These are phyloP conservation scores for Calonectria ilicicola DNA, from an alignment of 2,329 filamentous ascomycete genomes.

Conservation along the genomic window DNA sequence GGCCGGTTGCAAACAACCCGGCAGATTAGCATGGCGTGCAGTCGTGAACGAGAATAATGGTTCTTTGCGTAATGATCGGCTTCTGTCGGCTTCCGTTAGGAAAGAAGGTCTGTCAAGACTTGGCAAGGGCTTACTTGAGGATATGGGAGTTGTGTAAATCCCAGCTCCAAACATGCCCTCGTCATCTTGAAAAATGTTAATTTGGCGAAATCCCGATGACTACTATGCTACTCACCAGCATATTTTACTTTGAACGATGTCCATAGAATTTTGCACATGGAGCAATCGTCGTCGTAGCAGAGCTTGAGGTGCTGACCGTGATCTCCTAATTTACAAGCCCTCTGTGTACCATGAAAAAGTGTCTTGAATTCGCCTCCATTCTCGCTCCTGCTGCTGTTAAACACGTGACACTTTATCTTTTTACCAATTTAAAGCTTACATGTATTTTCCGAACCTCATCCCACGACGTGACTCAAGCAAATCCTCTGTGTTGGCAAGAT, in stretches of 20 bases:
- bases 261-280: constrained; percentile 4
- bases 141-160: constrained; percentile 2
- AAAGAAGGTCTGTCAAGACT: no score
- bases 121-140: constrained; percentile 17
- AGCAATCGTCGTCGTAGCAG: background rate
- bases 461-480: background rate
- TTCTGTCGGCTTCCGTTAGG: background rate
- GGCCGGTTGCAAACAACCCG: background rate
- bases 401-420: background rate
- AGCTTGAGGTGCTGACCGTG: background rate
- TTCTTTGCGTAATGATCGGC: constrained; percentile 11
- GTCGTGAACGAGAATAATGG: background rate
- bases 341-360: constrained; percentile 9
- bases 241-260: constrained; percentile 3
- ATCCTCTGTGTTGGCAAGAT: background rate
- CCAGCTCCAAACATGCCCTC: constrained; percentile 15
- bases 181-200: background rate
- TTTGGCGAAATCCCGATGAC: background rate
- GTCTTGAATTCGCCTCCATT: background rate
- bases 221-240: background rate
- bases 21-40: constrained; percentile 8
- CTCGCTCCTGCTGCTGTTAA: background rate
- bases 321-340: background rate
- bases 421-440: background rate
- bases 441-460: background rate